Evolutionary conservation across 495 filamentous ascomycete species (phyloP).

Genomic region (Trichoderma virens): DNA sequence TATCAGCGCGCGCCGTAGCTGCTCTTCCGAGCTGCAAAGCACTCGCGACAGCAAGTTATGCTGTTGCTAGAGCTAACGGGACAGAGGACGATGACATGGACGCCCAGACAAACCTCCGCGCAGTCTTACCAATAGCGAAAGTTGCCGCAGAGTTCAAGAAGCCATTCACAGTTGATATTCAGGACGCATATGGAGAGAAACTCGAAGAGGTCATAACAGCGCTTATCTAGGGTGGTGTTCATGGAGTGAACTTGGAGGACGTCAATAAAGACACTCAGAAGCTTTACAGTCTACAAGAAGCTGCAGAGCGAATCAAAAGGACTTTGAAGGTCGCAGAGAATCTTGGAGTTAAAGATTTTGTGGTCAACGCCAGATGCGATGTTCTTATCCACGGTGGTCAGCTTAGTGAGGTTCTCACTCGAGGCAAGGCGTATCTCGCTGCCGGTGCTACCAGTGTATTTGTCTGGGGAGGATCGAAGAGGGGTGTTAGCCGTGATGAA

Average conservation of each 20-base stretch:
- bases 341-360: slow-evolving; percentile 34
- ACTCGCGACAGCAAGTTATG: slow-evolving; percentile 42
- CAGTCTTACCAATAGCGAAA: slow-evolving; percentile 17
- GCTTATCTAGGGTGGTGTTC: slow-evolving; percentile 33
- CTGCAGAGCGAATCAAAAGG: slow-evolving; percentile 25
- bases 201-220: slow-evolving; percentile 26
- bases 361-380: slow-evolving; percentile 37
- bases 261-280: slow-evolving; percentile 20
- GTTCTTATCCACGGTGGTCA: slow-evolving; percentile 19
- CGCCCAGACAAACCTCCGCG: slow-evolving; percentile 23
- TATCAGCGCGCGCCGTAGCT: slow-evolving; percentile 33
- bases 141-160: slow-evolving; percentile 18
- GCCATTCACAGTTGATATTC: slow-evolving; percentile 38
- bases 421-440: slow-evolving; percentile 31
- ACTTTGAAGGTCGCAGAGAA: slow-evolving; percentile 20
- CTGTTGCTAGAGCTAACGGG: slow-evolving; percentile 33
- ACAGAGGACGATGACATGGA: slow-evolving; percentile 33
- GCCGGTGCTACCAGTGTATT: slow-evolving; percentile 42
- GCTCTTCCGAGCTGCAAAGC: slow-evolving; percentile 30
- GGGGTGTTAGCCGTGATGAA: slow-evolving; percentile 21
- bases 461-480: slow-evolving; percentile 24
- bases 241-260: slow-evolving; percentile 41
- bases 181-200: slow-evolving; percentile 37
- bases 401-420: slow-evolving; percentile 28
- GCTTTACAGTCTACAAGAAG: slow-evolving; percentile 23